Evolutionary conservation across 2,329 filamentous ascomycete genomes (phyloP), one percentile per base, ranked within the genome.

Genomic region (Lasiodiplodia gonubiensis): DNA sequence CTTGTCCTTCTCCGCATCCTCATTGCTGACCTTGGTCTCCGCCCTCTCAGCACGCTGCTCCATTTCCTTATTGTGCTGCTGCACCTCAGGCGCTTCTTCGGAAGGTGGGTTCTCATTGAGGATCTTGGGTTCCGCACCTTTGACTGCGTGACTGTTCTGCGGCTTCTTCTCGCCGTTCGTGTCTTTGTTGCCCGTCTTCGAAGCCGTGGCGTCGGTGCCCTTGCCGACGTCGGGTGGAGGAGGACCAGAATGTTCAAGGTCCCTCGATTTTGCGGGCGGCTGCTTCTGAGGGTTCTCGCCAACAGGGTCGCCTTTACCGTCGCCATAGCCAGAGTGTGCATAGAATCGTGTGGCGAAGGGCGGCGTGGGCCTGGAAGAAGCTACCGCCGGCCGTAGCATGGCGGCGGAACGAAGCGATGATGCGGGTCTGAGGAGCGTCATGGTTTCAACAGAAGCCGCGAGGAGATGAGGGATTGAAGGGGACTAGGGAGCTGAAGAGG

Each of bases 201-300:
- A 69, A 4, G 74, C 74, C 11, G 72, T 74, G 4, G 72, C 70
- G 52, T 77, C 72, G 57, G 72, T 74, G 67, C 72, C 70, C 67
- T 79, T 70, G n/a, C 77, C 80, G 6, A 76, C 78, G 68, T 80
- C 79, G 4, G 81, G 80, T 11, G 81, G 75, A 68, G 80, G 73
- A 6, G 81, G 80, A 6, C 81, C 81, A 2, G 81, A 81, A 68
- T 83, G 81, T 73, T 83, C 81, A 35, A 79, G 70, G 69, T 79
- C 71, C 16, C 77, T 77, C 3, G 72, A 72, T 2, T 72, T 74
- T 69, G 78, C 80, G 51, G 77, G 69, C 70, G 80, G 79, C 69
- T 81, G 80, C 59, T 79, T 69, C 72, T 82, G 74, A 0, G 80
- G 80, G n/a, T 79, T 78, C 71, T 82, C 80, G 68, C 78, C 79